Base-by-base conservation (phyloP, 352 stramenopile species). In the Bremia lactucae region DNA sequence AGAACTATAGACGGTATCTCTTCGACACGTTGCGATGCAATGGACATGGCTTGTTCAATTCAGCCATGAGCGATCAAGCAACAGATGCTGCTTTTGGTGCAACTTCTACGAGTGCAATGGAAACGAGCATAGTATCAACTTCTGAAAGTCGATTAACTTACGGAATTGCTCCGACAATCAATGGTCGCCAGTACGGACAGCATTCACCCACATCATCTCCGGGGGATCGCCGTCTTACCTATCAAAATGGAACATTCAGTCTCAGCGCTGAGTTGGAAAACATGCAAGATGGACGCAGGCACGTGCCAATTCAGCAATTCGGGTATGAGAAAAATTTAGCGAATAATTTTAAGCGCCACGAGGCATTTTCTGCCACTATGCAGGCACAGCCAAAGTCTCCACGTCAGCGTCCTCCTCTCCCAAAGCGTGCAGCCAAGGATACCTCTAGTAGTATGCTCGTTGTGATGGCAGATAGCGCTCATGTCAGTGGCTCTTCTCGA, bases 371-470 rank as follows among this genome's bases (percentile, higher is more conserved):
- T 11, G 31, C 38, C 4, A 57, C 29, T 31, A 51, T 49, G 40
- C 48, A 63, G 36, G 40, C 52, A 11, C 42, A 59, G 18, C 28
- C 55, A n/a, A 62, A 55, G 22, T 33, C 36, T 23, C 24, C 44
- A 26, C 15, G 22, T 39, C 45, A 45, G 10, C 40, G 42, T 23
- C 20, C 42, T 35, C 29, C 18, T 18, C 18, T 46, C 20, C 65
- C 63, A 1, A 86, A 82, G 37, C 68, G 70, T 25, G 59, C 68
- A 18, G 68, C 70, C 7, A 86, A 83, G 46, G 71, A 83, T 22
- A 53, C 46, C 0, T 21, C 57, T 26, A 13, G 11, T 19, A 31
- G 36, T 37, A 39, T 49, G 40, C 23, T 52, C 15, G 45, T 47
- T 48, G 39, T 53, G 22, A 50, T 46, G 4, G 41, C 36, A n/a